phyloP scores from a whole-genome alignment of 2,329 filamentous ascomycete genomes.

The Madurella fahalii region DNA sequence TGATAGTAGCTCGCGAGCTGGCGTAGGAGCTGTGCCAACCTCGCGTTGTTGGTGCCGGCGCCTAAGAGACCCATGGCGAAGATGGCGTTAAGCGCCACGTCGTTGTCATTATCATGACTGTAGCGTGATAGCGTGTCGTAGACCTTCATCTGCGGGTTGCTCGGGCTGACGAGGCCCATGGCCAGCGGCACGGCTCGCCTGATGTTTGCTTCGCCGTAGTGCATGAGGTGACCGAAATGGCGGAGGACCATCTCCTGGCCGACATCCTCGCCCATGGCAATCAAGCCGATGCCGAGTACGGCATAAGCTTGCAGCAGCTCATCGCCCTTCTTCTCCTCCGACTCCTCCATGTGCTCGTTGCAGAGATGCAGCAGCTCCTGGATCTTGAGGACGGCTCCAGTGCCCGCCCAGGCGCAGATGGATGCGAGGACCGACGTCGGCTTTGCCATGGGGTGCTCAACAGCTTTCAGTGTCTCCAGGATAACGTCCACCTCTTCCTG shows the following conservation, averaged over 20 bases:
- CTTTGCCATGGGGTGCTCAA: conserved; percentile 95
- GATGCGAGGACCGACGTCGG: conserved; percentile 92
- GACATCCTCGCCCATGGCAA: conserved; percentile 97
- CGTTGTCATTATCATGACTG: conserved; percentile 97
- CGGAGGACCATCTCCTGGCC: conserved; percentile 98
- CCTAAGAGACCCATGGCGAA: conserved; percentile 98
- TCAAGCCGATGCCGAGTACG: conserved; percentile 86
- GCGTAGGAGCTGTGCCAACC: conserved; percentile 86
- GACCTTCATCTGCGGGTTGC: conserved; percentile 99
- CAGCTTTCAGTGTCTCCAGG: conserved; percentile 90
- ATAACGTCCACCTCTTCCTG: conserved; percentile 99
- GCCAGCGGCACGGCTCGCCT: conserved; percentile 92
- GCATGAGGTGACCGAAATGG: conserved; percentile 97
- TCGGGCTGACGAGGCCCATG: conserved; percentile 94
- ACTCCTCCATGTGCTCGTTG: conserved; percentile 94
- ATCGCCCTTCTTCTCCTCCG: conserved; percentile 90
- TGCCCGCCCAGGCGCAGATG: conserved; percentile 97
- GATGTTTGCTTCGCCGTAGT: conserved; percentile 97
- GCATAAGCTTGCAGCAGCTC: conserved; percentile 95
- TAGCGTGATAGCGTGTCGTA: conserved; percentile 97
- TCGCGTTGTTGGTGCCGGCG: conserved; percentile 96
- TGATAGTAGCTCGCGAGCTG: conserved; percentile 98
- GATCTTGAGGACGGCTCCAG: conserved; percentile 92
- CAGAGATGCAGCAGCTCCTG: conserved; percentile 97
- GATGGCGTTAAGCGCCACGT: conserved; percentile 97